Evolutionary conservation across 116 monocot genomes (phyloP), one percentile per base, ranked within the genome.

Genomic region (Papilionanthe hybrid): DNA sequence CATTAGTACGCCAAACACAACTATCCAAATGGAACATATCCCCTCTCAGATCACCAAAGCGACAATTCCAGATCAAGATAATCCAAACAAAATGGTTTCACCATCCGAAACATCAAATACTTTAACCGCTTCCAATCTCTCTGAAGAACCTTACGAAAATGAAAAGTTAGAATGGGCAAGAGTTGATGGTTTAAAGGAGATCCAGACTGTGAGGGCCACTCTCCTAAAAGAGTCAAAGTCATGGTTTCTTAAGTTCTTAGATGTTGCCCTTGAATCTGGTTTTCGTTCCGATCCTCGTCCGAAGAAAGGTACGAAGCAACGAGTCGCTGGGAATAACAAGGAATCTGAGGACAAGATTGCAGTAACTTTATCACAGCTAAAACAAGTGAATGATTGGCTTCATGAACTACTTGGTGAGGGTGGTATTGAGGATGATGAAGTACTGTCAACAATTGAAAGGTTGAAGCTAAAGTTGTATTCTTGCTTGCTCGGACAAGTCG

Each of bases 191-290:
- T 72, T 82, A 63, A 91, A 89, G 75, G 94, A 92, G 81, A 90
- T 94, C 45, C 87, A 87, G 78, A 91, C 88, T 76, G 77, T 79
- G 58, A 89, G 79, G 78, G 44, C 42, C 32, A 63, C 57, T 66
- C 90, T 97, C 8, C 75, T 65, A 25, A 88, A 90, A 78, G 97
- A 97, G 81, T 85, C 92, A 12, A 84, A 73, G 65, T 72, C 87
- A 67, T 97, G 97, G 97, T 97, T 97, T 79, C 69, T 94, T 37
- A 83, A 80, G 47, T 97, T 91, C 84, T 82, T 97, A 78, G 89
- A 97, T 71, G 72, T 53, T 19, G 84, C 88, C 55, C 86, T 97
- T 10, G 78, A 78, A 28, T 11, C 80, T 37, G 94, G 92, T 20
- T 92, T 94, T 73, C 81, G 84, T 63, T 72, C 81, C 25, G 83